Evolutionary conservation across 2,329 filamentous ascomycete species (phyloP).

Genomic region (Clonostachys rosea): DNA sequence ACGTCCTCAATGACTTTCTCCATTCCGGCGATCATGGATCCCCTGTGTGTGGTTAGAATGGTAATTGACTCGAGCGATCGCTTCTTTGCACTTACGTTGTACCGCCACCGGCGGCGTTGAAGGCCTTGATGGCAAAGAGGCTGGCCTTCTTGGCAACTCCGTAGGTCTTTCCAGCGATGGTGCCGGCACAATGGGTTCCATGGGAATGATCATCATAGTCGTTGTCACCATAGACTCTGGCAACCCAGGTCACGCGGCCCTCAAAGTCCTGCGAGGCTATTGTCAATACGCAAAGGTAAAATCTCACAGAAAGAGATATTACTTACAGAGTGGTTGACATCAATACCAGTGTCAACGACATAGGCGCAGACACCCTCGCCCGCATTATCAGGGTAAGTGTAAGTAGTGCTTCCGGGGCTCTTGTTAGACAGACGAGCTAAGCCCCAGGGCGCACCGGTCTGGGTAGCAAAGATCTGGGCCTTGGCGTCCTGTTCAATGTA

Average conservation of each 20-base stretch:
- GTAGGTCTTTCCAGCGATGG: conserved; percentile 49
- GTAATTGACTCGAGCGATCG: neutral
- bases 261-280: conserved; percentile 18
- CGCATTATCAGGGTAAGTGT: conserved; percentile 21
- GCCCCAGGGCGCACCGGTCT: conserved; percentile 27
- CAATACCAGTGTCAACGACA: conserved; percentile 34
- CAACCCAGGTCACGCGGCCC: conserved; percentile 24
- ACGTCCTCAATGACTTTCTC: conserved; percentile 39
- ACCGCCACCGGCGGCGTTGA: conserved; percentile 24
- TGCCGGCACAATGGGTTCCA: conserved; percentile 52
- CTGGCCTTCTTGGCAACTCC: conserved; percentile 51
- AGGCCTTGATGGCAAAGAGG: conserved; percentile 48
- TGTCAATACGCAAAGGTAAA: neutral
- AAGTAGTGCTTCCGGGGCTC: conserved; percentile 11
- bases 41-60: conserved; percentile 1
- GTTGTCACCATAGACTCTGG: conserved; percentile 20
- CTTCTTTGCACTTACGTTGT: conserved; percentile 7
- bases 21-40: conserved; percentile 41
- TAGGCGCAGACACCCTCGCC: conserved; percentile 29
- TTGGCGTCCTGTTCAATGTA: conserved; percentile 26
- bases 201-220: conserved; percentile 49
- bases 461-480: conserved; percentile 23
- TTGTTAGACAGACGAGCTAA: conserved; percentile 23
- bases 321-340: conserved; percentile 19
- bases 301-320: neutral